A percentile compares a stretch with the other conserved stretches of the same genome.
phyloP scores from a whole-genome alignment of 768 basidiomycete genomes.

The Lanmaoa rubissima region DNA sequence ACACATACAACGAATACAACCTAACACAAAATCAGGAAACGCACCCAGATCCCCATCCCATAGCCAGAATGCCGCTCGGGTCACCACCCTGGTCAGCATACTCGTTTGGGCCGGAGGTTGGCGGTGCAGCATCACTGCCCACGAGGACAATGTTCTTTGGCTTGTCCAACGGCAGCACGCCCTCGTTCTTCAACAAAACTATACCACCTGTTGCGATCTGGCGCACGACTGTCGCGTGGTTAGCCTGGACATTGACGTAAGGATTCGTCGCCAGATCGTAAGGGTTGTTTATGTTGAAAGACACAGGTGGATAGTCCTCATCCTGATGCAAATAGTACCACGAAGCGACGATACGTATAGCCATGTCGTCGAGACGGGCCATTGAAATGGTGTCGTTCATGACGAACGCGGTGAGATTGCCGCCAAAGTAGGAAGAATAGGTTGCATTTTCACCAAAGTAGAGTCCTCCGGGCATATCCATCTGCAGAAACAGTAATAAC shows the following conservation, averaged over 20 bases:
- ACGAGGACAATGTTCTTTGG: not conserved
- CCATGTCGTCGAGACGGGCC: constrained; percentile 67
- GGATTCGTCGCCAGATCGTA: not conserved
- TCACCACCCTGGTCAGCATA: not conserved
- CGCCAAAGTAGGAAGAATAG: constrained; percentile 24
- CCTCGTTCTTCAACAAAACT: not conserved
- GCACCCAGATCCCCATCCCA: not conserved
- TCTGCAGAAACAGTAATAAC: not conserved
- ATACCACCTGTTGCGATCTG: not conserved
- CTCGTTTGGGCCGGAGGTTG: not conserved
- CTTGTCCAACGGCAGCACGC: not conserved
- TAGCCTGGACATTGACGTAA: not conserved
- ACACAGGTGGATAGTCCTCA: constrained; percentile 20
- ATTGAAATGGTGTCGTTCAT: constrained; percentile 43
- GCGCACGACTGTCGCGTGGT: not conserved
- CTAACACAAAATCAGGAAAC: not conserved
- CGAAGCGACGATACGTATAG: constrained; percentile 66
- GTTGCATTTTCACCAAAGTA: not conserved
- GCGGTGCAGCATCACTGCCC: not conserved
- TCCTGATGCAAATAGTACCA: constrained; percentile 48
- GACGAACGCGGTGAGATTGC: constrained; percentile 42
- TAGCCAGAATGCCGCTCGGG: not conserved
- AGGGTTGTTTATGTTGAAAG: not conserved
- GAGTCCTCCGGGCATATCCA: not conserved
- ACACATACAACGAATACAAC: not conserved